Evolutionary conservation across 768 basidiomycete species (phyloP).

Genomic region (Vishniacozyma victoriae): DNA sequence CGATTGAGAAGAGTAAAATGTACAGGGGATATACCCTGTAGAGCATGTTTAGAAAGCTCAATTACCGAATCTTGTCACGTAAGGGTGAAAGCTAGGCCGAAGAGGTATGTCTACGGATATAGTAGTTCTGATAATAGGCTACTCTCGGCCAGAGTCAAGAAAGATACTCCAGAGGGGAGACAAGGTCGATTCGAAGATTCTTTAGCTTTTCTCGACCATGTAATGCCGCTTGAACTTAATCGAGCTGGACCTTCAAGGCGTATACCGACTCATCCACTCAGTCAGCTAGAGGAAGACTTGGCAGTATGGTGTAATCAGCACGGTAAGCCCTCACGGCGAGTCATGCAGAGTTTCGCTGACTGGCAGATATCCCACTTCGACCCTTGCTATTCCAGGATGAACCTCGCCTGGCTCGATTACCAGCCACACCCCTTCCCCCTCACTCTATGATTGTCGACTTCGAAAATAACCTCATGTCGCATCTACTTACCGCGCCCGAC

Average conservation of each 20-base stretch:
- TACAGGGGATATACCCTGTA: constrained; percentile 10
- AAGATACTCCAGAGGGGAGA: too few relatives aligned
- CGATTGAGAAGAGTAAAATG: constrained; percentile 11
- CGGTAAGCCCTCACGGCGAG: background rate
- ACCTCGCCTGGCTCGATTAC: background rate
- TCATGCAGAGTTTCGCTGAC: background rate
- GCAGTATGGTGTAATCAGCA: too few relatives aligned
- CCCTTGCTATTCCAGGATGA: background rate
- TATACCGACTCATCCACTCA: too few relatives aligned
- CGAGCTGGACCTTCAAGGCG: too few relatives aligned
- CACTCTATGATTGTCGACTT: background rate
- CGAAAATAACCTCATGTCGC: background rate
- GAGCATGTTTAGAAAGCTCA: constrained; percentile 4
- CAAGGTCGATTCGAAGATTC: too few relatives aligned
- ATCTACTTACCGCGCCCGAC: background rate
- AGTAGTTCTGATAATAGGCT: too few relatives aligned
- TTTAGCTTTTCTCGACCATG: too few relatives aligned
- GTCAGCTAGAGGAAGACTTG: background rate
- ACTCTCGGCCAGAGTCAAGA: too few relatives aligned
- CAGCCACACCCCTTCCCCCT: background rate
- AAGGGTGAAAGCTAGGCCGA: constrained; percentile 10
- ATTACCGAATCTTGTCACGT: constrained; percentile 2
- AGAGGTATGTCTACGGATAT: constrained; percentile 5
- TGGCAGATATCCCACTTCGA: too few relatives aligned
- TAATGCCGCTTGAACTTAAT: too few relatives aligned